Evolutionary conservation across 192 early-diverging fungal genomes (phyloP).

Genomic region (Backusella circina): DNA sequence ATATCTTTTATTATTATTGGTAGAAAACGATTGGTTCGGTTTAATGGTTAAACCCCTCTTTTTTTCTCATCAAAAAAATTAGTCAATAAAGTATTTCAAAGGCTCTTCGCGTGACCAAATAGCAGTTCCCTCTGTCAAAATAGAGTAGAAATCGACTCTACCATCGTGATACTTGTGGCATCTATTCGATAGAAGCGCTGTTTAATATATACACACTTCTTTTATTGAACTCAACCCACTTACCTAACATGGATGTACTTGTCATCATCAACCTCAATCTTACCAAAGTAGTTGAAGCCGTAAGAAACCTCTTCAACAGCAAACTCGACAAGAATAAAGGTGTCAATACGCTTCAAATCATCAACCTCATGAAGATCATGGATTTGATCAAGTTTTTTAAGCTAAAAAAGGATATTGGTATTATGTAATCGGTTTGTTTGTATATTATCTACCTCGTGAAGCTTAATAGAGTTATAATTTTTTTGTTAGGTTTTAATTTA

Average conservation of each 20-base stretch:
- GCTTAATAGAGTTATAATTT: neutral
- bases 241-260: constrained; percentile 53
- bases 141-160: constrained; percentile 40
- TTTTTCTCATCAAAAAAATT: constrained; percentile 13
- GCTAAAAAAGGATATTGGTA: neutral
- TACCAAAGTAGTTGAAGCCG: constrained; percentile 54
- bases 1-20: neutral
- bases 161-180: constrained; percentile 43
- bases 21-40: neutral
- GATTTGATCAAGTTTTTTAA: constrained; percentile 37
- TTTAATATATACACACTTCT: neutral
- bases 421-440: neutral
- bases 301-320: constrained; percentile 50
- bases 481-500: neutral
- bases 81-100: constrained; percentile 49
- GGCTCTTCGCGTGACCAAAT: constrained; percentile 49
- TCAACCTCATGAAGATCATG: constrained; percentile 49
- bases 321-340: constrained; percentile 44
- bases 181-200: constrained; percentile 21
- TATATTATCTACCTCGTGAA: constrained; percentile 21
- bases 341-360: constrained; percentile 42
- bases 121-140: constrained; percentile 46
- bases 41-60: neutral
- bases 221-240: neutral
- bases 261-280: constrained; percentile 47